phyloP scores from a whole-genome alignment of 805 yeast genomes.

The Phaffomyces thermotolerans region DNA sequence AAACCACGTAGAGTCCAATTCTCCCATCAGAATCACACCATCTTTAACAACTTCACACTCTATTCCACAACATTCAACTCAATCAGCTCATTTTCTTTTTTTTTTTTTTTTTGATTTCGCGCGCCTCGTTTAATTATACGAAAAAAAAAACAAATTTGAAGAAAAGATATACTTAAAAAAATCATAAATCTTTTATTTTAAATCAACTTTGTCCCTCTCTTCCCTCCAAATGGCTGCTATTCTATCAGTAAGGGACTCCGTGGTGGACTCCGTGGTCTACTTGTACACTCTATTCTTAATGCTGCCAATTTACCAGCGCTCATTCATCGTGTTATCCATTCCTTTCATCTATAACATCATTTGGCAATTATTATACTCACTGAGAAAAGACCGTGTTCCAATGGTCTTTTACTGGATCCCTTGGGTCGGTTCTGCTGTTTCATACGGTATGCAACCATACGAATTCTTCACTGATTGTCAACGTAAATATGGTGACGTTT shows the following conservation, averaged over 20 bases:
- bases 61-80: too few species aligned
- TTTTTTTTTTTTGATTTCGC: too few species aligned
- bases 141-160: too few species aligned
- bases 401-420: constrained; percentile 90
- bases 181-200: too few species aligned
- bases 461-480: constrained; percentile 78
- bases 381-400: constrained; percentile 80
- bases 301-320: constrained; percentile 30
- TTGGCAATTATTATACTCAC: constrained; percentile 64
- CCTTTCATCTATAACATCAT: constrained; percentile 61
- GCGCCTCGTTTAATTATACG: background rate
- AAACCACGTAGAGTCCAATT: too few species aligned
- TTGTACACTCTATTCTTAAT: constrained; percentile 22
- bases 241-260: constrained; percentile 10
- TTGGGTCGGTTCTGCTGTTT: constrained; percentile 88
- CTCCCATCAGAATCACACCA: too few species aligned
- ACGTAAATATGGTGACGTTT: constrained; percentile 83
- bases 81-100: background rate
- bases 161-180: too few species aligned
- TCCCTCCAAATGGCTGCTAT: constrained; percentile 16
- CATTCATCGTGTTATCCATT: constrained; percentile 26
- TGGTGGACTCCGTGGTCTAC: constrained; percentile 9
- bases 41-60: too few species aligned
- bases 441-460: constrained; percentile 91
- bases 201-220: too few species aligned